Evolutionary conservation across 2,329 filamentous ascomycete species (phyloP).

Genomic region (Xylaria sp.): DNA sequence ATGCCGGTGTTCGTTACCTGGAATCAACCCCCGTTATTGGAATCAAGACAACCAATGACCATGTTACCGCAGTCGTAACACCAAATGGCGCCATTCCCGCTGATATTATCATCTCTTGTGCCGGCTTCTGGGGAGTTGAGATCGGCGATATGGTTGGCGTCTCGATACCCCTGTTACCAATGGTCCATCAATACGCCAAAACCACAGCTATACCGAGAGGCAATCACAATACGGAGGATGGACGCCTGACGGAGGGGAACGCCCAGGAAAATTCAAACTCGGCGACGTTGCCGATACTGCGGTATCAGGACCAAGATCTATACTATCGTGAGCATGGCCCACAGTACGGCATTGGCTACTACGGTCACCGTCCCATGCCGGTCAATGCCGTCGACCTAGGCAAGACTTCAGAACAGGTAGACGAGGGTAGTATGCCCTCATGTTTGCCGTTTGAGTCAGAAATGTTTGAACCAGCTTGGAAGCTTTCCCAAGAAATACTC

Average conservation of each 20-base stretch:
- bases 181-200: conserved; percentile 21
- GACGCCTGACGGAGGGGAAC: conserved; percentile 4
- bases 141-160: conserved; percentile 19
- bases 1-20: conserved; percentile 17
- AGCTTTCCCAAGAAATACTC: conserved; percentile 17
- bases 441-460: conserved; percentile 15
- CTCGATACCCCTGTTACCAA: conserved; percentile 16
- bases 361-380: conserved; percentile 19
- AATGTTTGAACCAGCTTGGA: conserved; percentile 18
- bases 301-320: conserved; percentile 20
- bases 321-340: conserved; percentile 19
- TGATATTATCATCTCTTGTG: conserved; percentile 19
- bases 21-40: conserved; percentile 16
- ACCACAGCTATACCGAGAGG: conserved; percentile 10
- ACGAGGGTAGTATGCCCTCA: conserved; percentile 19
- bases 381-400: conserved; percentile 11
- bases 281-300: conserved; percentile 15
- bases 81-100: conserved; percentile 11
- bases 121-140: conserved; percentile 20
- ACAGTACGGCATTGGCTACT: conserved; percentile 19
- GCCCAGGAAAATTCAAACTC: conserved; percentile 7
- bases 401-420: conserved; percentile 12
- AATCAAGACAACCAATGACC: conserved; percentile 11
- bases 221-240: neutral
- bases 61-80: conserved; percentile 18